These are phyloP conservation scores for Symbiodinium pilosum DNA, from an alignment of 73 alveolate genomes.

Conservation along the genomic window DNA sequence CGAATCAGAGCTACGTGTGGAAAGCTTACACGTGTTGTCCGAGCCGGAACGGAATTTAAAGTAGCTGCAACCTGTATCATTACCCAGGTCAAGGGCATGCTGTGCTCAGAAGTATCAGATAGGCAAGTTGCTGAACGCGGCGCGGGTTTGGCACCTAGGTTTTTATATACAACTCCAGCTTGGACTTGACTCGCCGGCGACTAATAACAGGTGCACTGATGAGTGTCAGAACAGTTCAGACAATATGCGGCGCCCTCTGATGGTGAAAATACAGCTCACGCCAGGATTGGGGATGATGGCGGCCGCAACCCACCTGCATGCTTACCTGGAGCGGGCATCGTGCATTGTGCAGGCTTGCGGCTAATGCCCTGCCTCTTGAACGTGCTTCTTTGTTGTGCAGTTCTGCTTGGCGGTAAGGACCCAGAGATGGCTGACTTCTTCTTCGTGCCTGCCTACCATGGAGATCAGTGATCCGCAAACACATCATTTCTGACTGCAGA, in stretches of 20 bases:
- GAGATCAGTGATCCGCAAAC: conserved; percentile 65
- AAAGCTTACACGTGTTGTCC: background rate
- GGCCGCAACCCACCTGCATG: conserved; percentile 67
- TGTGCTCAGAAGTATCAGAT: too few relatives aligned
- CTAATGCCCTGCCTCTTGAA: background rate
- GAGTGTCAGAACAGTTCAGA: background rate
- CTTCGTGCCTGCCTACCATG: conserved; percentile 76
- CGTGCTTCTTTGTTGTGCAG: background rate
- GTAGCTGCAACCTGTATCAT: too few relatives aligned
- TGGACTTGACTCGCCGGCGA: conserved; percentile 59
- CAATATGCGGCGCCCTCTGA: too few relatives aligned
- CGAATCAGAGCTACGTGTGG: conserved; percentile 11
- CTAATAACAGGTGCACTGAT: conserved; percentile 6
- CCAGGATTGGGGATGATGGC: conserved; percentile 87
- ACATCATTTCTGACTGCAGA: too few relatives aligned
- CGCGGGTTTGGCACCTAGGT: background rate
- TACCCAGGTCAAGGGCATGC: too few relatives aligned
- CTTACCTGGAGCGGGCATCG: conserved; percentile 70
- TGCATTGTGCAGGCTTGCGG: conserved; percentile 41
- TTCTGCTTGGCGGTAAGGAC: background rate
- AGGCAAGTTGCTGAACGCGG: too few relatives aligned
- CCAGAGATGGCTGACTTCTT: conserved; percentile 76
- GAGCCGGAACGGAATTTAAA: too few relatives aligned
- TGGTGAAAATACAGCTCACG: too few relatives aligned
- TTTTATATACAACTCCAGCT: conserved; percentile 36